Percentiles rank a stretch among this genome's conserved stretches.
These are phyloP conservation scores for Casuarina equisetifolia DNA, from an alignment of 306 rosid species.

Conservation along the genomic window DNA sequence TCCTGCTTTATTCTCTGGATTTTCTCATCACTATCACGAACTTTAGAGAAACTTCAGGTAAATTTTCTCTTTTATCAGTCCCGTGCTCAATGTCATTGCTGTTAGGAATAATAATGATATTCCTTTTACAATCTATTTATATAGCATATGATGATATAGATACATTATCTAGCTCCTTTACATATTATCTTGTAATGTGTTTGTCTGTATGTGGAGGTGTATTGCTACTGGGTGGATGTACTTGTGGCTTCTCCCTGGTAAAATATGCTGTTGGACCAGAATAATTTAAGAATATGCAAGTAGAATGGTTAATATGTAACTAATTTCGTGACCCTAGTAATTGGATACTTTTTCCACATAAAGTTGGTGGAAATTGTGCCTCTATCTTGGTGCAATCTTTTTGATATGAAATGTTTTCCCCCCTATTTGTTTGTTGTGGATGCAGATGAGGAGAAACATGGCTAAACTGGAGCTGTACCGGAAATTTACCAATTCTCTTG, in stretches of 20 bases:
- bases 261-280: background rate
- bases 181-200: background rate
- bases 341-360: background rate
- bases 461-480: constrained; percentile 89
- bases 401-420: constrained; percentile 13
- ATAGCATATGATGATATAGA: background rate
- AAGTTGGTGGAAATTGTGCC: background rate
- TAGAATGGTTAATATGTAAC: background rate
- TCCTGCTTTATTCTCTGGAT: constrained; percentile 85
- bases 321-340: background rate
- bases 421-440: constrained; percentile 20
- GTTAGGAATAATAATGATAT: constrained; percentile 9
- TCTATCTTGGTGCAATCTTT: background rate
- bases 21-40: constrained; percentile 82
- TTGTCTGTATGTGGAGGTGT: background rate
- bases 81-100: background rate
- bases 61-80: constrained; percentile 7
- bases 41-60: constrained; percentile 93
- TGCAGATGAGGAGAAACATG: constrained; percentile 79
- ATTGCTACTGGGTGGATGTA: background rate
- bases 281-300: background rate
- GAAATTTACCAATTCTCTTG: constrained; percentile 87
- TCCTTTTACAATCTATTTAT: background rate
- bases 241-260: background rate
- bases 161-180: background rate